Evolutionary conservation across 2,329 filamentous ascomycete species (phyloP), one percentile per base, ranked within the genome.

Genomic region (Bipolaris zeicola): DNA sequence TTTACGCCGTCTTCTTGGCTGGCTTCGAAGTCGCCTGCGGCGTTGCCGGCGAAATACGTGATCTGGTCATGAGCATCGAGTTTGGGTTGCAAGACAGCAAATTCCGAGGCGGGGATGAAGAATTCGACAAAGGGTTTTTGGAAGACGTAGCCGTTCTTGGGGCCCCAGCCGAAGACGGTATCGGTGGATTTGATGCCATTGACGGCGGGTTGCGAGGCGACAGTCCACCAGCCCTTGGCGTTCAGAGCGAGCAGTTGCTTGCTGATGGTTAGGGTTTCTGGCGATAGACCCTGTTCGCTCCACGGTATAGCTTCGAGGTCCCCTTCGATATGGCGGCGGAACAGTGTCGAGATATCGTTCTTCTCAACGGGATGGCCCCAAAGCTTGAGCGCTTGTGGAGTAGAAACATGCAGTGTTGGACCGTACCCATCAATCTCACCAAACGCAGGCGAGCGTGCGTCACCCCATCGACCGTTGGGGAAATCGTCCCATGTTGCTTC

Each of bases 401-500:
- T 87, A 0, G 90, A 91, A 72, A 97, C 91, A 78, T 97, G 95
- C 37, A 99, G 82, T 54, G 89, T 95, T n/a, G 96, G 92, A 10
- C 95, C 95, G 73, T 98, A 98, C n/a, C 94, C 94, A 71, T 98
- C 93, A 57, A 97, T 97, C 76, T 97, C 92, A 68, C 94, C 94
- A 72, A 96, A 98, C 0, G 94, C 94, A 1, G 71, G 66, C 2
- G 92, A 96, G 50, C 94, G 86, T 4, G 93, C 91, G 70, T 97
- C 94, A 72, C 94, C 94, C 87, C 94, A 98, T 52, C 94, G 87
- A 26, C 94, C 95, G 80, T 98, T 98, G 61, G 94, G 94, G 76
- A 92, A 99, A 69, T 99, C 95, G 70, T 99, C 95, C 95, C 95
- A 99, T 0, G 95, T 99, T 33, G 95, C 95, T 81, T 98, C 94